Base-by-base conservation (phyloP, 768 basidiomycete genomes). In the Kwoniella heveanensis region DNA sequence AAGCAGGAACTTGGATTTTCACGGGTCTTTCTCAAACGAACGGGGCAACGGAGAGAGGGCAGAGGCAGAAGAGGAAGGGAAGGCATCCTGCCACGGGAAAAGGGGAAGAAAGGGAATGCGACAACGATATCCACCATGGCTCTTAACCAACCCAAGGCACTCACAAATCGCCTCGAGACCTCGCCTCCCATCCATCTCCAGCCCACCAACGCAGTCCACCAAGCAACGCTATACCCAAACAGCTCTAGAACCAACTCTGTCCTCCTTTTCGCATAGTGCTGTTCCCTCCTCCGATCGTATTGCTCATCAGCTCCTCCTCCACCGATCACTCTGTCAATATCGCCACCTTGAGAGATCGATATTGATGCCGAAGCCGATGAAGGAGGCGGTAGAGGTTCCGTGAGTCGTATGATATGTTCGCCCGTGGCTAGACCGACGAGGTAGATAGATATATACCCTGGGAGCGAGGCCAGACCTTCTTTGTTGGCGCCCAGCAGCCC, bases 371-470 rank as follows among this genome's bases (percentile, higher is more conserved):
- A 48, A n/a, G 26, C 36, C 36, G 7, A 17, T 21, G n/a, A 22
- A 22, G 1, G 54, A 26, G n/a, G n/a, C 8, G 55, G 39, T 15
- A 30, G 5, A 32, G 61, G 21, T n/a, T 44, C 44, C 21, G 52
- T 22, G 1, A 90, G 87, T 0, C 91, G 90, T 17, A 95, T 85
- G 36, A 94, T 77, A 30, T 92, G 79, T 0, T 90, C 89, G 1
- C 95, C 96, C 0, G 86, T 83, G 0, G 90, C 87, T 21, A 93
- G 81, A 8, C 94, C 95, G 24, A 96, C 83, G 13, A 96, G 82
- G 73, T 95, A 92, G 66, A 98, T 87, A 0, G 94, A 85, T 19
- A 97, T 84, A 79, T 98, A 98, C 3, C 96, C 95, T 88, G 67
- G 15, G 9, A 62, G 60, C 1, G 90, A 92, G 30, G 89, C 83